phyloP scores from a whole-genome alignment of 2,329 filamentous ascomycete species.

The Aspergillus intermedius region DNA sequence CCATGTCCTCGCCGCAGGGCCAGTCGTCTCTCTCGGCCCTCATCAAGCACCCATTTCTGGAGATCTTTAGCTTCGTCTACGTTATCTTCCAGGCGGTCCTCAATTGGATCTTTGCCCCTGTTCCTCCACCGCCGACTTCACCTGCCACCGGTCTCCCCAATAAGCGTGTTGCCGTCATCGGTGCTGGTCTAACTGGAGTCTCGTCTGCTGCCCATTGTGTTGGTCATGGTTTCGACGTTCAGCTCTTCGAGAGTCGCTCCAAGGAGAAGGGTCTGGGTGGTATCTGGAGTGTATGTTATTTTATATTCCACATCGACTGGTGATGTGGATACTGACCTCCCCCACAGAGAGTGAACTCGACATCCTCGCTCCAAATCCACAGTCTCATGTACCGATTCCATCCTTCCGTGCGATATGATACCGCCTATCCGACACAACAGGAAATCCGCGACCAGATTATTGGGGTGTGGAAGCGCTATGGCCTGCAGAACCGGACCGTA shows the following conservation, averaged over 20 bases:
- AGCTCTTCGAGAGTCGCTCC: slow-evolving; percentile 67
- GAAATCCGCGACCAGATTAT: slow-evolving; percentile 69
- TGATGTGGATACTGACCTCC: slow-evolving; percentile 1
- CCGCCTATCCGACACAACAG: slow-evolving; percentile 69
- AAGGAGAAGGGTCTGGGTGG: slow-evolving; percentile 61
- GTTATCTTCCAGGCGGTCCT: slow-evolving; percentile 24
- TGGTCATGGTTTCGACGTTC: slow-evolving; percentile 77
- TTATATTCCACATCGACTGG: neutral
- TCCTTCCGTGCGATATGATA: slow-evolving; percentile 66
- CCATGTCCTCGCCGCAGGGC: slow-evolving; percentile 9
- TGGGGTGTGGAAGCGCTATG: slow-evolving; percentile 68
- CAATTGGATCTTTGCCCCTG: slow-evolving; percentile 57
- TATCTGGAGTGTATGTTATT: slow-evolving; percentile 64
- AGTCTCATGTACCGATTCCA: slow-evolving; percentile 85
- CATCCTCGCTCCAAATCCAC: slow-evolving; percentile 75
- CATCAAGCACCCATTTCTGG: slow-evolving; percentile 23
- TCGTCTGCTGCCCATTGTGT: slow-evolving; percentile 76
- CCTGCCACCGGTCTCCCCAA: slow-evolving; percentile 47
- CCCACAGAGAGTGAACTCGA: slow-evolving; percentile 66
- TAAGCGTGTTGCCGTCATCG: slow-evolving; percentile 63
- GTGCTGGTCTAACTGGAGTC: slow-evolving; percentile 66
- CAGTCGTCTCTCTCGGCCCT: slow-evolving; percentile 15
- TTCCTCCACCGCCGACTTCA: slow-evolving; percentile 52
- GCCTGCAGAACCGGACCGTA: slow-evolving; percentile 61
- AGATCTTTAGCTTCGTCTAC: slow-evolving; percentile 26